These are phyloP conservation scores for Eucalyptus urophylla DNA, from an alignment of 345 rosid species.

Conservation along the genomic window DNA sequence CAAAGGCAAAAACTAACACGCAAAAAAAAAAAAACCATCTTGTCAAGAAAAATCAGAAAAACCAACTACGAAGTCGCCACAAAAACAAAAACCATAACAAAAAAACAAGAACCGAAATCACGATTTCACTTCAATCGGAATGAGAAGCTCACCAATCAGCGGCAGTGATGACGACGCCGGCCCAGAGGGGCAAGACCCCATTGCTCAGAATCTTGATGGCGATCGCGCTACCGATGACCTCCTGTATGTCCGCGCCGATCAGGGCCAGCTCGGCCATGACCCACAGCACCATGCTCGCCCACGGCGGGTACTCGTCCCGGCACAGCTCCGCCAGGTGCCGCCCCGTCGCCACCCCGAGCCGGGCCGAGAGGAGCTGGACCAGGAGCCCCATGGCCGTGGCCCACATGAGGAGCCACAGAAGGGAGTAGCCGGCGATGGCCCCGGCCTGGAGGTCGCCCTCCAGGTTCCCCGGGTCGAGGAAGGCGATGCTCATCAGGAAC, in stretches of 20 bases:
- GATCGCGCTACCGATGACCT: constrained; percentile 93
- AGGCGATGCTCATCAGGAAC: constrained; percentile 87
- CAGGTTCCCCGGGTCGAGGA: constrained; percentile 88
- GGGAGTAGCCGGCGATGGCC: constrained; percentile 89
- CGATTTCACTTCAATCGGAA: neutral
- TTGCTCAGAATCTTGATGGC: constrained; percentile 79
- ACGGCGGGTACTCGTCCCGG: constrained; percentile 76
- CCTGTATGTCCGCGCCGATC: constrained; percentile 91
- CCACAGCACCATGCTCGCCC: constrained; percentile 79
- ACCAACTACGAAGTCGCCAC: neutral
- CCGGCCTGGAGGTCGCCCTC: constrained; percentile 97
- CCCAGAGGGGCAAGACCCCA: constrained; percentile 74
- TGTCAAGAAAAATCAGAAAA: neutral
- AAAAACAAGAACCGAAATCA: neutral
- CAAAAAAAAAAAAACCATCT: neutral
- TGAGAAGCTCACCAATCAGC: constrained; percentile 50
- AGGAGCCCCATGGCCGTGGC: constrained; percentile 93
- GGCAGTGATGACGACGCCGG: constrained; percentile 88
- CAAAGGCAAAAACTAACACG: neutral
- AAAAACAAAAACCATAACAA: neutral
- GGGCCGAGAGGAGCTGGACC: constrained; percentile 76
- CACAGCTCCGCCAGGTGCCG: constrained; percentile 91
- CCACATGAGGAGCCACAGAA: constrained; percentile 85
- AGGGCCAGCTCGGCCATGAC: constrained; percentile 87
- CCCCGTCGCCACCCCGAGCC: constrained; percentile 93